These are phyloP conservation scores for Pleodorina starrii DNA, from an alignment of 139 green algal species.

Conservation along the genomic window DNA sequence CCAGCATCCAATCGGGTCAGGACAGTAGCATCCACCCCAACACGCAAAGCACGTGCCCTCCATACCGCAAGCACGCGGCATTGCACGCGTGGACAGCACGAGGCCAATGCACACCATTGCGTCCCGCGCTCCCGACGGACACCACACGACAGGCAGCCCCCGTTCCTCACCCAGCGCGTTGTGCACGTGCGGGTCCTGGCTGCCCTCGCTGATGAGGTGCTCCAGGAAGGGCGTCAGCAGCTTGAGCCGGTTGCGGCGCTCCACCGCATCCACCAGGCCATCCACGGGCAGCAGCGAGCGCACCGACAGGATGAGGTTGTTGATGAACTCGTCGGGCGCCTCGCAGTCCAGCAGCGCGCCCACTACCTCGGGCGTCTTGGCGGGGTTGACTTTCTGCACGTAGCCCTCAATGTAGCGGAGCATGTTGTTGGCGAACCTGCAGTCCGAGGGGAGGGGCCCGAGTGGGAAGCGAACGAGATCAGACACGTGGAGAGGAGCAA, in stretches of 20 bases:
- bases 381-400: conserved; percentile 95
- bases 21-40: no score
- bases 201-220: conserved; percentile 96
- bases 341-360: conserved; percentile 97
- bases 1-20: no score
- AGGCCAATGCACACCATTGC: no score
- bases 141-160: no score
- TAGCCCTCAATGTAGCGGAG: conserved; percentile 99
- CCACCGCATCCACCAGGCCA: conserved; percentile 80
- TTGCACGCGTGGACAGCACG: no score
- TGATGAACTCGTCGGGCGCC: conserved; percentile 96
- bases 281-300: conserved; percentile 84
- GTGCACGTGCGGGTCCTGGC: conserved; percentile 95
- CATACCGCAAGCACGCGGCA: no score
- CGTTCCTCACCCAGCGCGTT: conserved; percentile 91
- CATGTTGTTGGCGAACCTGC: conserved; percentile 69
- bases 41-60: no score
- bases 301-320: conserved; percentile 98
- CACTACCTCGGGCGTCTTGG: conserved; percentile 80
- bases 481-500: no score
- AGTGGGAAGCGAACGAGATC: no score
- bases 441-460: no score
- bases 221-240: conserved; percentile 98
- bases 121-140: no score
- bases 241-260: conserved; percentile 94